Evolutionary conservation across 306 rosid species (phyloP), one percentile per base, ranked within the genome.

Genomic region (Cucumis melo): DNA sequence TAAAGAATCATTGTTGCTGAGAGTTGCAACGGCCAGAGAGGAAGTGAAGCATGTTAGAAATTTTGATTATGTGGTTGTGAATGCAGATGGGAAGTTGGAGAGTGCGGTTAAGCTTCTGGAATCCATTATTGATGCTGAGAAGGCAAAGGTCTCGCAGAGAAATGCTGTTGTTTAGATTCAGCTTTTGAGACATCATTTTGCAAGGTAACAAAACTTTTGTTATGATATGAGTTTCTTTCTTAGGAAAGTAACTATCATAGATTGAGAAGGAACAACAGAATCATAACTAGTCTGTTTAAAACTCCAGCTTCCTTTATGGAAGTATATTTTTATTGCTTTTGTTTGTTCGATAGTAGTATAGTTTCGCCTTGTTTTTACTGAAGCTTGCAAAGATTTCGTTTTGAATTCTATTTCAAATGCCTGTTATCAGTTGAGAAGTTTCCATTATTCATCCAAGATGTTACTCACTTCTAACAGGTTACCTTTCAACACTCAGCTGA

Each of bases 41-140:
- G 99, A 94, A 86, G 86, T 94, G 75, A 94, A 84, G 83, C 98
- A 88, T 46, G 80, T 90, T 12, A 86, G 81, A 82, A 82, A 71
- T 39, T 94, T 92, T 65, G 99, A 94, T 75, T 94, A 94, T 60
- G 97, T 88, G 44, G 97, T 94, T 51, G 98, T 92, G 50, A 94
- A 94, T 86, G 88, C 85, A 0, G 86, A 94, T 29, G 98, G 94
- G 85, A 85, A 87, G 86, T 81, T 94, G 78, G 99, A 94, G 5
- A 80, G 27, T 79, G 96, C 99, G 0, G 99, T 90, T 17, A 63
- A 84, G 83, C 60, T 88, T 71, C 80, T 94, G 76, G 91, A 89
- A 55, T 86, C 96, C 11, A 92, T 90, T 77, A 86, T 94, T 74
- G 88, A 87, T 53, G 96, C 98, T 0, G 99, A 94, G 92, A 92